A percentile compares a stretch with the other conserved stretches of the same genome.
Evolutionary conservation across 306 rosid species (phyloP).

Genomic region (Rubus parviflorus): DNA sequence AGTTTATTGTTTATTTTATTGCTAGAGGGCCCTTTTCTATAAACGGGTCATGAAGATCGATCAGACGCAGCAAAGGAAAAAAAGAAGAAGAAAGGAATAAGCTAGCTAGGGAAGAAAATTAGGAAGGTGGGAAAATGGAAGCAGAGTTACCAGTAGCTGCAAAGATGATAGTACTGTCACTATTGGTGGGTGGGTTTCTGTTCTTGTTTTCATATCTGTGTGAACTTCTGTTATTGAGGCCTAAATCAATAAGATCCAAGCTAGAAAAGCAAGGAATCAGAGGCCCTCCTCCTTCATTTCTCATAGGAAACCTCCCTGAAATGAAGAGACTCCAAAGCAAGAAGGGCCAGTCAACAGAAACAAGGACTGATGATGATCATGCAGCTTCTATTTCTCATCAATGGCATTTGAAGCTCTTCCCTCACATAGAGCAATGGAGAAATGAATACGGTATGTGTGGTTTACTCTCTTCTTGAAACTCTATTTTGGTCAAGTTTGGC

Average conservation of each 20-base stretch:
- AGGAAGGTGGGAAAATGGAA: not conserved
- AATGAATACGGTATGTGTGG: constrained; percentile 44
- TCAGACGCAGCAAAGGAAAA: not conserved
- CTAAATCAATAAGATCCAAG: constrained; percentile 47
- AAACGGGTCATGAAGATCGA: not conserved
- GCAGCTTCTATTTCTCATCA: constrained; percentile 30
- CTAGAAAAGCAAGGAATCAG: constrained; percentile 61
- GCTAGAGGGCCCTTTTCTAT: no score
- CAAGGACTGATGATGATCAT: not conserved
- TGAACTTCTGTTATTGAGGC: constrained; percentile 32
- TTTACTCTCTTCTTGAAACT: not conserved
- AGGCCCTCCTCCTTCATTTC: constrained; percentile 61
- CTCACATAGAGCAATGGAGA: constrained; percentile 53
- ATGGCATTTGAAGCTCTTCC: constrained; percentile 48
- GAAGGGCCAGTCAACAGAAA: not conserved
- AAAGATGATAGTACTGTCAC: not conserved
- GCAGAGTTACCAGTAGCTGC: not conserved
- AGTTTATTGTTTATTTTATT: no score
- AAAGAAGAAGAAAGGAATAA: no score
- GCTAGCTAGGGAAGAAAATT: not conserved
- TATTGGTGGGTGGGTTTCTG: constrained; percentile 29
- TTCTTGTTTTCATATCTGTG: constrained; percentile 20
- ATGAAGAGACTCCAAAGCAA: constrained; percentile 38
- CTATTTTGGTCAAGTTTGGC: not conserved
- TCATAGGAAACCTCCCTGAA: constrained; percentile 57